Evolutionary conservation across 306 rosid genomes (phyloP).

Genomic region (Cercis canadensis): DNA sequence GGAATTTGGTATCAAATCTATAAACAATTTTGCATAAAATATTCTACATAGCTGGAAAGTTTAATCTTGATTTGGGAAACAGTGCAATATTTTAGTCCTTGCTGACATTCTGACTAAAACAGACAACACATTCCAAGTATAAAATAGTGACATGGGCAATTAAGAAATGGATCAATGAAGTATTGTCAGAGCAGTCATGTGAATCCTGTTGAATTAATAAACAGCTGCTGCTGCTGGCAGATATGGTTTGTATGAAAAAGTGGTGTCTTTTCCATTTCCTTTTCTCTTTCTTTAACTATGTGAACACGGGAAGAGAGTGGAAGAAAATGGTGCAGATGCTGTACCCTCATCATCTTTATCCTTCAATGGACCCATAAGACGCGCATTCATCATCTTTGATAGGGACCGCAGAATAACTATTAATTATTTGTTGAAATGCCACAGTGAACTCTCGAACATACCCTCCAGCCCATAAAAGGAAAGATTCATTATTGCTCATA

Average conservation of each 20-base stretch:
- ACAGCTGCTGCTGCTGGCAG: no score
- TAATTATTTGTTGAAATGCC: neutral
- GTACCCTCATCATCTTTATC: neutral
- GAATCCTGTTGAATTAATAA: no score
- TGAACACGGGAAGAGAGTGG: slow-evolving; percentile 11
- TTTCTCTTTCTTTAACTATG: neutral
- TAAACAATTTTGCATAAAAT: no score
- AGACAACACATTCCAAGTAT: neutral
- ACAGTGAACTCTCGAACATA: neutral
- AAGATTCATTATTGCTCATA: no score
- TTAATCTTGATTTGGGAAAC: neutral
- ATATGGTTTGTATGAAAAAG: neutral
- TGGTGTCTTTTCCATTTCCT: neutral
- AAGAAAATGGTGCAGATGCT: neutral
- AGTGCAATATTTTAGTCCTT: neutral
- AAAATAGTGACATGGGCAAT: neutral
- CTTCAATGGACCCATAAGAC: neutral
- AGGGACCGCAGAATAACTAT: slow-evolving; percentile 14
- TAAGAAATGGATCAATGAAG: no score
- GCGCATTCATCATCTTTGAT: neutral
- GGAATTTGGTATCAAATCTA: neutral
- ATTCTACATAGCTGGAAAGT: neutral
- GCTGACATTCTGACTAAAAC: neutral
- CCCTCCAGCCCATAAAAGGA: neutral
- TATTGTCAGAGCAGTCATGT: no score